Conservation (phyloP, 1,284 basidiomycete genomes). For the Cryptococcus sp. region DNA sequence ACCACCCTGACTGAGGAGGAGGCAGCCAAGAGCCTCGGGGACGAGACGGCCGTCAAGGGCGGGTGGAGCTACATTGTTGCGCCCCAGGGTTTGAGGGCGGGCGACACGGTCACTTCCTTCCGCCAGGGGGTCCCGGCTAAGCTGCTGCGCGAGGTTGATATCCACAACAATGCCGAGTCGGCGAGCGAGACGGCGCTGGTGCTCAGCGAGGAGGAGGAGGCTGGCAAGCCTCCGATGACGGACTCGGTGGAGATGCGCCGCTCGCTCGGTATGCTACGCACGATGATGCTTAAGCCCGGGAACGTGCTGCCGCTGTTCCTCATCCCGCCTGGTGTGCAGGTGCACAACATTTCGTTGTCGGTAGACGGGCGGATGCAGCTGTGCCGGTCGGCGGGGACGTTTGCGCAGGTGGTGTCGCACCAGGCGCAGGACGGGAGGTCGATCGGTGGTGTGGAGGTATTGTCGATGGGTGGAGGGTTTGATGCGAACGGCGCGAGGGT, state of each 20-base stretch:
- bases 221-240: slow-evolving; percentile 10
- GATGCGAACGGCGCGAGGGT: slow-evolving; percentile 25
- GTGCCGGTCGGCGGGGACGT: slow-evolving; percentile 84
- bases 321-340: slow-evolving; percentile 85
- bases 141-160: slow-evolving; percentile 63
- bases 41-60: slow-evolving; percentile 39
- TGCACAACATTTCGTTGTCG: slow-evolving; percentile 79
- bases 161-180: not conserved
- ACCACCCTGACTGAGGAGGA: slow-evolving; percentile 37
- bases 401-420: slow-evolving; percentile 75
- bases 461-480: slow-evolving; percentile 36
- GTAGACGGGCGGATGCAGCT: slow-evolving; percentile 76
- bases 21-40: slow-evolving; percentile 25
- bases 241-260: slow-evolving; percentile 30
- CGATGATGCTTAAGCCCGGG: slow-evolving; percentile 80
- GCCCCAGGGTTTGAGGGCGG: slow-evolving; percentile 81
- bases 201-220: slow-evolving; percentile 4
- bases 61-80: slow-evolving; percentile 81
- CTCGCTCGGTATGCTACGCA: slow-evolving; percentile 80
- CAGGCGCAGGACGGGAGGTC: slow-evolving; percentile 51
- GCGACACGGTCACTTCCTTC: slow-evolving; percentile 85
- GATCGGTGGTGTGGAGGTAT: slow-evolving; percentile 39
- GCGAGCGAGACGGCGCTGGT: slow-evolving; percentile 36
- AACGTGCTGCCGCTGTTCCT: slow-evolving; percentile 90
- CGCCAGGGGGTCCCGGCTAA: slow-evolving; percentile 73